These are phyloP conservation scores for Styphnolobium japonicum DNA, from an alignment of 306 rosid species.

Conservation along the genomic window DNA sequence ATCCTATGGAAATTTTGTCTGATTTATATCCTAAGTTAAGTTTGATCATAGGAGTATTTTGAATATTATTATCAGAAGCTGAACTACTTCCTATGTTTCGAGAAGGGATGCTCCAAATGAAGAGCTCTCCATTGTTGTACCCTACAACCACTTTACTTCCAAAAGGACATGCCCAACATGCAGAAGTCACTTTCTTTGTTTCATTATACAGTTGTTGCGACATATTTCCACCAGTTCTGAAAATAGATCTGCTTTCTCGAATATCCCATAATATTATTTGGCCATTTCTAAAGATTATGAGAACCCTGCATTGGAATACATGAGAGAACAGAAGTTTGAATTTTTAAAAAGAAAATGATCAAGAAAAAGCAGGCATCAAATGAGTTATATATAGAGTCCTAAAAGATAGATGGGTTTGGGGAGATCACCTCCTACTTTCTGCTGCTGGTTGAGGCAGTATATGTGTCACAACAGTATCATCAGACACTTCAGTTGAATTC, in stretches of 20 bases:
- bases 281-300: slow-evolving; percentile 71
- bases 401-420: slow-evolving; percentile 12
- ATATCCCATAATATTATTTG: slow-evolving; percentile 68
- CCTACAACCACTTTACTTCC: slow-evolving; percentile 87
- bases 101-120: slow-evolving; percentile 70
- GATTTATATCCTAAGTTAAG: slow-evolving; percentile 84
- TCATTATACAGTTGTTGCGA: slow-evolving; percentile 55
- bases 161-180: slow-evolving; percentile 87
- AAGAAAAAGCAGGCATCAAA: background rate
- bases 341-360: background rate
- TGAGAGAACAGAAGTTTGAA: background rate
- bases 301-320: slow-evolving; percentile 59
- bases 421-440: slow-evolving; percentile 77
- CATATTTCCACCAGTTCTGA: slow-evolving; percentile 63
- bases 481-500: slow-evolving; percentile 46
- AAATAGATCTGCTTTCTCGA: slow-evolving; percentile 60
- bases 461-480: slow-evolving; percentile 48
- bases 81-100: slow-evolving; percentile 36
- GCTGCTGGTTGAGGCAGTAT: slow-evolving; percentile 80
- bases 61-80: slow-evolving; percentile 41
- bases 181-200: slow-evolving; percentile 70
- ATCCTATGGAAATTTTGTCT: slow-evolving; percentile 68
- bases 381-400: background rate
- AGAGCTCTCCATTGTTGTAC: slow-evolving; percentile 83
- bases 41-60: slow-evolving; percentile 60